Evolutionary conservation across 352 stramenopile species (phyloP).

Genomic region (Phytophthora citricola): DNA sequence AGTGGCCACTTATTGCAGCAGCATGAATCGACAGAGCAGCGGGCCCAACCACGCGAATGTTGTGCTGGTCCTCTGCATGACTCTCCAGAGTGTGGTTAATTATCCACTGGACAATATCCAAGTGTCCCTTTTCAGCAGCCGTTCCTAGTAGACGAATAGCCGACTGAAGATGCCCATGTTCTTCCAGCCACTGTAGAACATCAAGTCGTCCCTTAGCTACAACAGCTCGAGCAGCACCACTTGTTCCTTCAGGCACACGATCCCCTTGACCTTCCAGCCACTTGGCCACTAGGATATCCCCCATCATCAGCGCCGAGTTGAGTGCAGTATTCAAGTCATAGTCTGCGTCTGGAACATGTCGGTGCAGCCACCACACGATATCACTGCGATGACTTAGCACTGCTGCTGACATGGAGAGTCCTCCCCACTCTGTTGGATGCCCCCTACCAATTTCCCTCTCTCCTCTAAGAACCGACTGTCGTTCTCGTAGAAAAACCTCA

Average conservation of each 20-base stretch:
- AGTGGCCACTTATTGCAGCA: constrained; percentile 5
- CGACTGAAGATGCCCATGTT: background rate
- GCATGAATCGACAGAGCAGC: constrained; percentile 4
- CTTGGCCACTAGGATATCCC: constrained; percentile 32
- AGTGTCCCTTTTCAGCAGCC: constrained; percentile 16
- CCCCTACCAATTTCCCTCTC: background rate
- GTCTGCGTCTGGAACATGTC: constrained; percentile 4
- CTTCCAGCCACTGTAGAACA: constrained; percentile 14
- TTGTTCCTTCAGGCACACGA: too few relatives aligned
- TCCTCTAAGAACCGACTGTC: background rate
- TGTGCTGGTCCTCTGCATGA: background rate
- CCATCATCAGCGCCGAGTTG: background rate
- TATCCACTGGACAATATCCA: constrained; percentile 17
- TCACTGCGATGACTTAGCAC: constrained; percentile 10
- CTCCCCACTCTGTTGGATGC: constrained; percentile 7
- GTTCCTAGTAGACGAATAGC: background rate
- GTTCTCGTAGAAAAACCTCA: constrained; percentile 18
- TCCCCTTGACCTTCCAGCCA: constrained; percentile 9
- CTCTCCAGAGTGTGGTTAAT: background rate
- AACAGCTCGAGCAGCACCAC: background rate
- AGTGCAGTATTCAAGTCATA: background rate
- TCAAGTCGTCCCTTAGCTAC: constrained; percentile 6
- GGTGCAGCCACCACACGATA: constrained; percentile 27
- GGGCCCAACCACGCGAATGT: background rate
- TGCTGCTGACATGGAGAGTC: constrained; percentile 2